A percentile compares a stretch with the other conserved stretches of the same genome.
These are phyloP conservation scores for Polygonum aviculare DNA, from an alignment of 148 eudicot species.

Conservation along the genomic window DNA sequence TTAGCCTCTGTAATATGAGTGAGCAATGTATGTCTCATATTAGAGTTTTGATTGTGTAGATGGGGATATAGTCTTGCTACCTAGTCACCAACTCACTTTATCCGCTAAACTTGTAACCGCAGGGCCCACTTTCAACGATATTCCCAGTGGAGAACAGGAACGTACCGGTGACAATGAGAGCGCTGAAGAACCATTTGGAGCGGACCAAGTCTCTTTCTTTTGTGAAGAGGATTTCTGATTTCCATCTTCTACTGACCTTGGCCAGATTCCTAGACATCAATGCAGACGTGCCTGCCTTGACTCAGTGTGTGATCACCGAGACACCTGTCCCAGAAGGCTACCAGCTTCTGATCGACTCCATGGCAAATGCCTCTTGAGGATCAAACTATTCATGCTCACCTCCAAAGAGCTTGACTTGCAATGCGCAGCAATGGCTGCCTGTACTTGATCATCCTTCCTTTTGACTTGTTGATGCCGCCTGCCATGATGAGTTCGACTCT, in stretches of 20 bases:
- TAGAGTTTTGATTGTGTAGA: background rate
- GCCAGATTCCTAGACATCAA: constrained; percentile 62
- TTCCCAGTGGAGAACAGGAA: constrained; percentile 88
- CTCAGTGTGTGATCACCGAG: constrained; percentile 55
- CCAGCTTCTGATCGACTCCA: constrained; percentile 80
- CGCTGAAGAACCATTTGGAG: constrained; percentile 67
- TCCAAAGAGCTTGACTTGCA: background rate
- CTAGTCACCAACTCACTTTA: background rate
- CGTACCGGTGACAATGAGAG: constrained; percentile 44
- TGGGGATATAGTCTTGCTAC: background rate
- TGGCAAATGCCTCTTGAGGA: constrained; percentile 59
- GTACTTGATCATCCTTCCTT: background rate
- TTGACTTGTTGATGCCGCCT: background rate
- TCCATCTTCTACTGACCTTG: constrained; percentile 70
- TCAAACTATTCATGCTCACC: background rate
- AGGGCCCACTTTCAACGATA: constrained; percentile 78
- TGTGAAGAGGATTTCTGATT: constrained; percentile 89
- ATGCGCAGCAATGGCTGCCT: background rate
- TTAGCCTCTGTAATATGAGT: background rate
- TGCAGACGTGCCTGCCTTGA: constrained; percentile 74
- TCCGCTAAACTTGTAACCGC: constrained; percentile 7
- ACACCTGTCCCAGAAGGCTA: constrained; percentile 77
- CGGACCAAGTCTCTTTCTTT: constrained; percentile 57
- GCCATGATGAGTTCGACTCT: background rate
- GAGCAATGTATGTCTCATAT: too few relatives aligned